phyloP scores from a whole-genome alignment of 1,284 basidiomycete genomes.

The Fomitopsis palustris region DNA sequence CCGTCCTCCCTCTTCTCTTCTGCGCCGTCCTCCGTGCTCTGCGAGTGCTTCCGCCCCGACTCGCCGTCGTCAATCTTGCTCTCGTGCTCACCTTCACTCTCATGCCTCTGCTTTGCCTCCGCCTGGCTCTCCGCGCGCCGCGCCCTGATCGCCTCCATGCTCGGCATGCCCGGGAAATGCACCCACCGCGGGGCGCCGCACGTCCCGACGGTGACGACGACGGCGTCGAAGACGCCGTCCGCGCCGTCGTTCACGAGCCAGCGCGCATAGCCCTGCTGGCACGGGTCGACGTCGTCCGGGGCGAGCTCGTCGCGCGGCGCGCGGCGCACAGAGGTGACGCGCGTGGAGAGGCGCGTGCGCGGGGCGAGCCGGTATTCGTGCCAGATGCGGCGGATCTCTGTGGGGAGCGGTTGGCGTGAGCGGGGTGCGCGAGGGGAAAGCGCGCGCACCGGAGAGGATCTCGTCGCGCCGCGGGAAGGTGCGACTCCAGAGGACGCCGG shows the following conservation, averaged over 20 bases:
- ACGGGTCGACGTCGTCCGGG: conserved; percentile 22
- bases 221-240: conserved; percentile 52
- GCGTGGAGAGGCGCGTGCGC: conserved; percentile 47
- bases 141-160: conserved; percentile 14
- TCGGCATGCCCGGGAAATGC: conserved; percentile 44
- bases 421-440: too few relatives aligned
- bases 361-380: conserved; percentile 49
- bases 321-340: conserved; percentile 35
- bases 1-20: conserved; percentile 15
- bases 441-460: conserved; percentile 41
- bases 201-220: conserved; percentile 56
- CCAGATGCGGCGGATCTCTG: conserved; percentile 53
- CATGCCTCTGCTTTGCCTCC: conserved; percentile 12
- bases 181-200: conserved; percentile 53
- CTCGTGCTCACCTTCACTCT: conserved; percentile 13
- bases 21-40: conserved; percentile 5
- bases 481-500: conserved; percentile 39
- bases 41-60: conserved; percentile 3
- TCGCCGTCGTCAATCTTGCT: conserved; percentile 1
- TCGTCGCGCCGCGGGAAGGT: conserved; percentile 53
- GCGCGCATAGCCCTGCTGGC: conserved; percentile 33
- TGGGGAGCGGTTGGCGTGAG: background rate
- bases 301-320: conserved; percentile 13
- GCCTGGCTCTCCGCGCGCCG: conserved; percentile 3
- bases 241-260: conserved; percentile 53